Percentiles rank a stretch among this genome's conserved stretches.
These are phyloP conservation scores for Mortierella sp. DNA, from an alignment of 371 early-diverging fungal species.

Conservation along the genomic window DNA sequence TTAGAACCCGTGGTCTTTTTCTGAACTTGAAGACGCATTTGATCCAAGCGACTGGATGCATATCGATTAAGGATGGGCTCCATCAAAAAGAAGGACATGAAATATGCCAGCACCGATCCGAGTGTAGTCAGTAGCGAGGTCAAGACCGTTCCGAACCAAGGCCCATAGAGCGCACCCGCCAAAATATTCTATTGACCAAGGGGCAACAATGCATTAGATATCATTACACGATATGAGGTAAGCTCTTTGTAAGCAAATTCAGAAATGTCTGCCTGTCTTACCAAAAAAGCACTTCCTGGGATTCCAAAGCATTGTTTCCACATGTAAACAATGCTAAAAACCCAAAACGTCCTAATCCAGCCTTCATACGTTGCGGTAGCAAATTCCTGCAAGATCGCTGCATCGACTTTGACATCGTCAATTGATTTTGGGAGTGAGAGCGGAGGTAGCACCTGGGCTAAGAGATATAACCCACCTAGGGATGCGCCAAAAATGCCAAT, in stretches of 20 bases:
- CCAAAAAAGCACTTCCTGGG: slow-evolving; percentile 58
- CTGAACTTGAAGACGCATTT: slow-evolving; percentile 52
- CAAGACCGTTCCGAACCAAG: slow-evolving; percentile 54
- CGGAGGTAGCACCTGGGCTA: slow-evolving; percentile 51
- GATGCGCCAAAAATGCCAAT: slow-evolving; percentile 46
- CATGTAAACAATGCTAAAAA: slow-evolving; percentile 56
- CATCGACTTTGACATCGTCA: slow-evolving; percentile 57
- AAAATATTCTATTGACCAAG: slow-evolving; percentile 48
- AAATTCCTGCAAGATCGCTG: slow-evolving; percentile 52
- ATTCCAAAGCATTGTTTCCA: slow-evolving; percentile 60
- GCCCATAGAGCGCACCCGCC: slow-evolving; percentile 59
- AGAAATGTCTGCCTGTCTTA: slow-evolving; percentile 18
- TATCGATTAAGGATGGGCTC: slow-evolving; percentile 56
- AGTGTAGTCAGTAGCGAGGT: slow-evolving; percentile 54
- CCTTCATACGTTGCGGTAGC: slow-evolving; percentile 55
- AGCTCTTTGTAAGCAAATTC: no score
- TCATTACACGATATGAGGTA: not conserved
- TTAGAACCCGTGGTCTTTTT: slow-evolving; percentile 40
- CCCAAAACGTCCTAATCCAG: slow-evolving; percentile 55
- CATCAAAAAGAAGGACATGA: slow-evolving; percentile 57
- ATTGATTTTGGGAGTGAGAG: slow-evolving; percentile 57
- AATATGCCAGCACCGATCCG: slow-evolving; percentile 56
- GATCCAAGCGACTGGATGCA: slow-evolving; percentile 48
- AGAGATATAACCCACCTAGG: slow-evolving; percentile 38
- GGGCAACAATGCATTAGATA: not conserved